Evolutionary conservation across 305 asterid genomes (phyloP).

Genomic region (Fraxinus sp.): DNA sequence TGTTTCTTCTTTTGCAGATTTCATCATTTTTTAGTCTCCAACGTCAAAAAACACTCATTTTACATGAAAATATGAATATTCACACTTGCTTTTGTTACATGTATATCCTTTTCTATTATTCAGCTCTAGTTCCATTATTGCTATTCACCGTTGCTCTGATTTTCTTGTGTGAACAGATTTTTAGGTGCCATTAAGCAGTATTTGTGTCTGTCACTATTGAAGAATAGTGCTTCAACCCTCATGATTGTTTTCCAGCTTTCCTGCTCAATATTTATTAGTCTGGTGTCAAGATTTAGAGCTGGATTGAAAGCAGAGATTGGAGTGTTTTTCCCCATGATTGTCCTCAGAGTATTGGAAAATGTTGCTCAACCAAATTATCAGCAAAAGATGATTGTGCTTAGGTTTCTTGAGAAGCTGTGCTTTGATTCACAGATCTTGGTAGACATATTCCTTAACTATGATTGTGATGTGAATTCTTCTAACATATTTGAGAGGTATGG

Average conservation of each 20-base stretch:
- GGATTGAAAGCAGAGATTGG: slow-evolving; percentile 99
- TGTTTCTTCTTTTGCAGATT: neutral
- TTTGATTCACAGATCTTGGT: slow-evolving; percentile 92
- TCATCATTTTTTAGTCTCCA: slow-evolving; percentile 13
- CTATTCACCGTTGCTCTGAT: slow-evolving; percentile 10
- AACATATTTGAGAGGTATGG: slow-evolving; percentile 96
- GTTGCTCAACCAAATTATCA: slow-evolving; percentile 95
- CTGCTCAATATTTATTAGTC: slow-evolving; percentile 93
- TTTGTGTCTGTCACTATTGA: slow-evolving; percentile 88
- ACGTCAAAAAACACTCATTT: slow-evolving; percentile 1
- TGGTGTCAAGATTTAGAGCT: slow-evolving; percentile 98
- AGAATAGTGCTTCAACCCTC: slow-evolving; percentile 97
- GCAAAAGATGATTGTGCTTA: slow-evolving; percentile 97
- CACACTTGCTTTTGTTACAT: slow-evolving; percentile 4
- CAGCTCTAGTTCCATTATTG: slow-evolving; percentile 22
- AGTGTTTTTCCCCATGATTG: slow-evolving; percentile 91
- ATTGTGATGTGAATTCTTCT: slow-evolving; percentile 98
- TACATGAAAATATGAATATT: neutral
- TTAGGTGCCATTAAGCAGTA: slow-evolving; percentile 98
- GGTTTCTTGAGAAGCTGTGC: slow-evolving; percentile 89
- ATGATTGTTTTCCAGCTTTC: slow-evolving; percentile 99
- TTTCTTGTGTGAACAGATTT: slow-evolving; percentile 55
- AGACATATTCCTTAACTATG: slow-evolving; percentile 97
- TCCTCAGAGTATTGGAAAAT: slow-evolving; percentile 89
- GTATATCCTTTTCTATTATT: neutral